Conservation (phyloP, 169 alveolate species). For the Cryptosporidium ryanae region DNA sequence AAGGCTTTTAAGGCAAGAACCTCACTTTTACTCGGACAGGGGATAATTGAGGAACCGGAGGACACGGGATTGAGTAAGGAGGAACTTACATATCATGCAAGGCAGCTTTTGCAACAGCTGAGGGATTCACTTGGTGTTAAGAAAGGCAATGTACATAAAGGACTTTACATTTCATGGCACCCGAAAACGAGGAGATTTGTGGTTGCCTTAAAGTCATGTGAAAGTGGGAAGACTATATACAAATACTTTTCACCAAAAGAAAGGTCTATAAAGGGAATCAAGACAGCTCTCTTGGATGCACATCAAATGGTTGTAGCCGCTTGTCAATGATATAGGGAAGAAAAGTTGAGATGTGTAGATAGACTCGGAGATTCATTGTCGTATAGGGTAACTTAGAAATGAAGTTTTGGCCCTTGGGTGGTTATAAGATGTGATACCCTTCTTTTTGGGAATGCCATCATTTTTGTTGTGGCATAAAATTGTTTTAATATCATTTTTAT, state of each 20-base stretch:
- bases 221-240: slow-evolving; percentile 70
- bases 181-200: slow-evolving; percentile 74
- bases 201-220: slow-evolving; percentile 67
- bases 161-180: slow-evolving; percentile 74
- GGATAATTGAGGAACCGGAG: slow-evolving; percentile 73
- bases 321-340: slow-evolving; percentile 24
- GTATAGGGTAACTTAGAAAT: too few relatives aligned
- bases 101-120: slow-evolving; percentile 64
- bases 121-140: slow-evolving; percentile 68
- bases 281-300: slow-evolving; percentile 67
- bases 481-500: too few relatives aligned
- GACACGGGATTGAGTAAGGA: slow-evolving; percentile 73
- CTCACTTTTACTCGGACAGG: slow-evolving; percentile 60
- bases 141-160: slow-evolving; percentile 71
- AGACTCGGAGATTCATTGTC: not conserved
- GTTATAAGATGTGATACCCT: too few relatives aligned
- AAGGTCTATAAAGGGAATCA: slow-evolving; percentile 70
- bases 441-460: too few relatives aligned
- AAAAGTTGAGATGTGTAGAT: not conserved
- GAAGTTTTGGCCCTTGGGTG: too few relatives aligned
- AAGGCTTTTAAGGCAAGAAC: slow-evolving; percentile 73
- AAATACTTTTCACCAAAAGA: slow-evolving; percentile 73
- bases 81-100: slow-evolving; percentile 67
- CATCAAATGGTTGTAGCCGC: slow-evolving; percentile 76
- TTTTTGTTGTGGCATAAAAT: too few relatives aligned